Conservation (phyloP, 257 asterid genomes). For the Apocynum venetum region DNA sequence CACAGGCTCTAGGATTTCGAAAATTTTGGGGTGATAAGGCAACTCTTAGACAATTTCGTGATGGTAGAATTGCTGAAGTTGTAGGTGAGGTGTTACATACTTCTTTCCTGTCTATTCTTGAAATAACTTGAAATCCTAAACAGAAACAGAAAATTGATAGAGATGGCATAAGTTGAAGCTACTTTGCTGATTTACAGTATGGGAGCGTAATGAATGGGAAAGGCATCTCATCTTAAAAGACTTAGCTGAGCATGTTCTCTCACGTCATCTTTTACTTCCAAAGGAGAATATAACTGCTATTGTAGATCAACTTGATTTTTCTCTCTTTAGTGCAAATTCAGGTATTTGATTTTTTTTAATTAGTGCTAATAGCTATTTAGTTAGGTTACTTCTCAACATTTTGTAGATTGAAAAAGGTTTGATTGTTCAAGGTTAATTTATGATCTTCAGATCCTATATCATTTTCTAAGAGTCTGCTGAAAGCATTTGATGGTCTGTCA, state of each 20-base stretch:
- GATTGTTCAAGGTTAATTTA: constrained; percentile 14
- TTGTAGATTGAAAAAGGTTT: constrained; percentile 8
- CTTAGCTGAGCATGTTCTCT: constrained; percentile 64
- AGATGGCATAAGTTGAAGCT: neutral
- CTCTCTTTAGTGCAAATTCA: constrained; percentile 53
- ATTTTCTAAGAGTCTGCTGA: constrained; percentile 52
- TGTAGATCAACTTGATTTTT: constrained; percentile 92
- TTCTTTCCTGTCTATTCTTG: constrained; percentile 20
- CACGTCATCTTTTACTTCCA: constrained; percentile 77
- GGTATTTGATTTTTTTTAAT: constrained; percentile 38
- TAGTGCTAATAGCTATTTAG: neutral
- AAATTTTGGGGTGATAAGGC: constrained; percentile 97
- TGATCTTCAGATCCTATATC: constrained; percentile 74
- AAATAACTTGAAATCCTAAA: constrained; percentile 8
- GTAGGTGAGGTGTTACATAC: constrained; percentile 55
- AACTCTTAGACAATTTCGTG: constrained; percentile 82
- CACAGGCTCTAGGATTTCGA: constrained; percentile 84
- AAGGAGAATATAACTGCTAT: constrained; percentile 51
- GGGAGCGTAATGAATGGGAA: constrained; percentile 81
- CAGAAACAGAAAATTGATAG: neutral
- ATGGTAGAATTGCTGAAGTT: constrained; percentile 91
- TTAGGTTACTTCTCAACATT: neutral
- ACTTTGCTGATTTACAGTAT: constrained; percentile 42
- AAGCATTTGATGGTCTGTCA: constrained; percentile 79
- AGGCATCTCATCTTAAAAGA: constrained; percentile 83